These are phyloP conservation scores for Bothriochloa decipiens DNA, from an alignment of 176 grass and related monocot genomes.

Conservation along the genomic window DNA sequence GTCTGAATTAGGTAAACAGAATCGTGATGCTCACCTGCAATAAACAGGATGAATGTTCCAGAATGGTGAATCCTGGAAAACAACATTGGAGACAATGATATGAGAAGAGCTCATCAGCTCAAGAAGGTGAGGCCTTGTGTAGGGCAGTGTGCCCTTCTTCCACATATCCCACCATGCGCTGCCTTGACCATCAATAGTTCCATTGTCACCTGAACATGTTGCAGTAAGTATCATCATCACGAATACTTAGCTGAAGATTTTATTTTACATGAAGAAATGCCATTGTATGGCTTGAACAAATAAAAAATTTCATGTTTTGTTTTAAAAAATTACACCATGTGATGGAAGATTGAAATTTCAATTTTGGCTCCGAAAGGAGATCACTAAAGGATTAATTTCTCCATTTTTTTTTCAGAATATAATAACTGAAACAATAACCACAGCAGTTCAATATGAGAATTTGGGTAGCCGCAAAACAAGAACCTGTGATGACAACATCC, in stretches of 20 bases:
- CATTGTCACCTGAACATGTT: constrained; percentile 68
- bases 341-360: background rate
- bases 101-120: constrained; percentile 86
- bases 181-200: constrained; percentile 93
- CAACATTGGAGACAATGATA: constrained; percentile 71
- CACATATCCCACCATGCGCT: constrained; percentile 94
- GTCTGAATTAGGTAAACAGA: background rate
- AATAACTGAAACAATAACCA: background rate
- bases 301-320: background rate
- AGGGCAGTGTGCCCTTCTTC: constrained; percentile 74
- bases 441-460: background rate
- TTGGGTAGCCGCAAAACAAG: background rate
- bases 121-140: constrained; percentile 77
- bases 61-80: constrained; percentile 84
- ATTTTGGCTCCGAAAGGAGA: background rate
- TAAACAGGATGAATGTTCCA: constrained; percentile 99
- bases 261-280: background rate
- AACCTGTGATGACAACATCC: constrained; percentile 96
- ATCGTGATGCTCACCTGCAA: constrained; percentile 57
- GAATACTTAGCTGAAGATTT: background rate
- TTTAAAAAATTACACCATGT: background rate
- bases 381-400: background rate
- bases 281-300: background rate
- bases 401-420: background rate
- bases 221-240: background rate